Evolutionary conservation across 2,329 filamentous ascomycete species (phyloP).

Genomic region (Venturia oleaginea): DNA sequence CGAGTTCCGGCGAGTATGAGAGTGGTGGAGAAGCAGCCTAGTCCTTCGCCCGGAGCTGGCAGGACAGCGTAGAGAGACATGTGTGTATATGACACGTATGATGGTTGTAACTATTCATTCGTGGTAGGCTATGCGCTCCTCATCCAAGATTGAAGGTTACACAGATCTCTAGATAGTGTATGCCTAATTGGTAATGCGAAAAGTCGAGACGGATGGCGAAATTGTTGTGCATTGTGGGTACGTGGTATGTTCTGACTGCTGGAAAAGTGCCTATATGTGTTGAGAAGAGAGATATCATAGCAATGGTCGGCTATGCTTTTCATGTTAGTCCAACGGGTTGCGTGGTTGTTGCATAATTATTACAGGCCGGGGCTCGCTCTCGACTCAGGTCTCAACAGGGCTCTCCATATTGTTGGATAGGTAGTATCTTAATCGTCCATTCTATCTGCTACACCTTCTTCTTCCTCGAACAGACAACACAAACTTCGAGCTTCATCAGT

Average conservation of each 20-base stretch:
- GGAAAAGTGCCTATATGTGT: neutral
- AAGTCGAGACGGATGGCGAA: neutral
- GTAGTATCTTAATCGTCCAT: neutral
- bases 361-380: too few relatives aligned
- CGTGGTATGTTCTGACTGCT: neutral
- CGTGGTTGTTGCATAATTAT: neutral
- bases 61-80: slow-evolving; percentile 14
- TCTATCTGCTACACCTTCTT: too few relatives aligned
- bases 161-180: neutral
- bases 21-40: slow-evolving; percentile 1
- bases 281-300: neutral
- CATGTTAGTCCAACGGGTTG: neutral
- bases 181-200: neutral
- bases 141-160: neutral
- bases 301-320: neutral
- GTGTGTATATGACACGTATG: neutral
- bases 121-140: neutral
- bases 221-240: neutral
- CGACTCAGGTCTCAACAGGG: neutral
- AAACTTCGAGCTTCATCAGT: too few relatives aligned
- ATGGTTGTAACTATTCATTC: neutral
- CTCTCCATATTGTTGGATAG: neutral
- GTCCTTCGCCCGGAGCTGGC: slow-evolving; percentile 4
- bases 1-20: neutral
- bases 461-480: too few relatives aligned